A percentile compares a stretch with the other conserved stretches of the same genome.
Evolutionary conservation across 2,329 filamentous ascomycete genomes (phyloP).

Genomic region (Elsinoe ampelina): DNA sequence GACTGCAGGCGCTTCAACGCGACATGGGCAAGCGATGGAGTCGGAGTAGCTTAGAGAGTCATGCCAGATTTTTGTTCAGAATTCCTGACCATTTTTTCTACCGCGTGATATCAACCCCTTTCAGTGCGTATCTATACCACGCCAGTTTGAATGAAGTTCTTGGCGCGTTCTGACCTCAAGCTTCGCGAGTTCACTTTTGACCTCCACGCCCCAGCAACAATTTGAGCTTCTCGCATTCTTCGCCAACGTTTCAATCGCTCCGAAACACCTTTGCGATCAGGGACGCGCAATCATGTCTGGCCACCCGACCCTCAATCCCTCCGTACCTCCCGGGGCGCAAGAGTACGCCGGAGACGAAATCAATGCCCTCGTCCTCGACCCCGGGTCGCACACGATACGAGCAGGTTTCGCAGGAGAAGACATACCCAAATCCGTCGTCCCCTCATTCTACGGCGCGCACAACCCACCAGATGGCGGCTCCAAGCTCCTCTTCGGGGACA

Average conservation of each 20-base stretch:
- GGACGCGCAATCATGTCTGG: background rate
- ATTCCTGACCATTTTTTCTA: background rate
- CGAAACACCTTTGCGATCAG: background rate
- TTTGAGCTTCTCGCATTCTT: background rate
- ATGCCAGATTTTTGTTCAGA: too few relatives aligned
- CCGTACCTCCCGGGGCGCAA: slow-evolving; percentile 28
- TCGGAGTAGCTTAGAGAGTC: background rate
- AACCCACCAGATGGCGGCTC: slow-evolving; percentile 42
- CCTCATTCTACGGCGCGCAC: slow-evolving; percentile 69
- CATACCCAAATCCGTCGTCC: slow-evolving; percentile 84
- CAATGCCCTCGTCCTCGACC: slow-evolving; percentile 90
- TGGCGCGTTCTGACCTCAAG: slow-evolving; percentile 4
- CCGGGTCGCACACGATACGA: slow-evolving; percentile 82
- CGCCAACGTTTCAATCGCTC: background rate
- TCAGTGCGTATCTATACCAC: background rate
- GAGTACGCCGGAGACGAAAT: slow-evolving; percentile 73
- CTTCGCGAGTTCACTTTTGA: background rate
- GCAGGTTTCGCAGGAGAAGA: slow-evolving; percentile 98
- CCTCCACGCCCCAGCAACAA: background rate
- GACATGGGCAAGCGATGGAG: background rate
- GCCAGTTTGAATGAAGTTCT: background rate
- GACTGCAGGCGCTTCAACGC: background rate
- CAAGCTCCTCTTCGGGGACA: slow-evolving; percentile 72
- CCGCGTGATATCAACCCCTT: background rate
- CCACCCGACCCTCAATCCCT: slow-evolving; percentile 9